These are phyloP conservation scores for Colletotrichum phormii DNA, from an alignment of 2,329 filamentous ascomycete genomes.

Conservation along the genomic window DNA sequence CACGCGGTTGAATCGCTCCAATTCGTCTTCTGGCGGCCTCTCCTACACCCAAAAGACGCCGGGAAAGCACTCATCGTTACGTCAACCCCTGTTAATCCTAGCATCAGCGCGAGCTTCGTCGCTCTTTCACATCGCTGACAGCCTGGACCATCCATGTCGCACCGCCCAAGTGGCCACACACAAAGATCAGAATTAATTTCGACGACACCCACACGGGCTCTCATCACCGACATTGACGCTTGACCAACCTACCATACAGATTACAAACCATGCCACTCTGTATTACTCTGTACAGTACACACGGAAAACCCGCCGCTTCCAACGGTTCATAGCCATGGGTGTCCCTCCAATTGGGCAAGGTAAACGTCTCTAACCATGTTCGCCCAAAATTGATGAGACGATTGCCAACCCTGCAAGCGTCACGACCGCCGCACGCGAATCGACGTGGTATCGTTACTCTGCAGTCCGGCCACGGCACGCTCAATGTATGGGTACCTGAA, in stretches of 20 bases:
- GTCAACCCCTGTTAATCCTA: constrained; percentile 12
- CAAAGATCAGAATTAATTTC: neutral
- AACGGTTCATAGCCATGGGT: constrained; percentile 18
- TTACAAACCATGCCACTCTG: neutral
- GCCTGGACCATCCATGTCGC: constrained; percentile 22
- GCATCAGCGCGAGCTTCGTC: neutral
- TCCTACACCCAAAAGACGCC: constrained; percentile 1
- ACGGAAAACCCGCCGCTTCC: neutral
- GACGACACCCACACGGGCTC: neutral
- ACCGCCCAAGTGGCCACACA: neutral
- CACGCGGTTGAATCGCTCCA: constrained; percentile 18
- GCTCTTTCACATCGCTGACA: neutral
- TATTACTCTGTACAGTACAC: neutral
- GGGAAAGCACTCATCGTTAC: constrained; percentile 5
- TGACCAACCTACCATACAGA: neutral
- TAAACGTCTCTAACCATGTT: constrained; percentile 4
- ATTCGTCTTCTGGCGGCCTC: constrained; percentile 17
- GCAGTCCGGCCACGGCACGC: constrained; percentile 6
- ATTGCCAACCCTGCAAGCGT: constrained; percentile 31
- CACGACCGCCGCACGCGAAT: constrained; percentile 27
- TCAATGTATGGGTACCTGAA: constrained; percentile 25
- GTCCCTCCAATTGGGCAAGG: constrained; percentile 18
- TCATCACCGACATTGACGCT: neutral
- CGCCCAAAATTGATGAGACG: constrained; percentile 28
- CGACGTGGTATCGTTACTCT: constrained; percentile 17